Evolutionary conservation across 805 yeast species (phyloP), one percentile per base, ranked within the genome.

Genomic region (Candida koratica): DNA sequence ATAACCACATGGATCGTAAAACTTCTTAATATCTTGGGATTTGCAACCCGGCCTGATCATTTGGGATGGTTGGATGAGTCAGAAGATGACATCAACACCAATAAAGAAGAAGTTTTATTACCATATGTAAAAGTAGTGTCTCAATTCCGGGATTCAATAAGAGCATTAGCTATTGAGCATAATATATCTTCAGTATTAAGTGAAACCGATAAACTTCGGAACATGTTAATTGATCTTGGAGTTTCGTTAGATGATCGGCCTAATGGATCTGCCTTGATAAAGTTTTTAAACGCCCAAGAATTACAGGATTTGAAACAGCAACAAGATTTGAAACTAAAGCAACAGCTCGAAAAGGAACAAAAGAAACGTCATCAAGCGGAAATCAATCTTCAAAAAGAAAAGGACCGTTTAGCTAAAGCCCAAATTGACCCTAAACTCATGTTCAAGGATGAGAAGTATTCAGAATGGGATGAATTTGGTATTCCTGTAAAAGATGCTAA

Each of bases 171-270:
- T 3, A 87, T 87, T 44, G 64, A 57, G 24, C 77, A 75, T 8
- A 70, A 69, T 36, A 48, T 61, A 5, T 73, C 68, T 12, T 65
- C 56, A 27, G 71, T 87, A 39, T 67, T 93, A 31, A 62, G 67
- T n/a, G 77, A 84, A 4, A 74, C 88, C 39, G 98, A 93, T 58
- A 58, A 66, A 5, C 58, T 93, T 15, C 76, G 98, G 50, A 60
- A 72, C 12, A 93, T 83, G 25, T 63, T 93, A 47, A 64, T 87
- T 41, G 71, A 77, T 17, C 64, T 88, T 43, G 93, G 94, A 18
- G 82, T 93, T 27, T 78, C 94, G 1, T 67, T 93, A 37, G 97
- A 90, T 56, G 98, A 93, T 60, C 78, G 97, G 51, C 70, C 79
- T 5, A 82, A 73, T 41, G 88, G 81, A 3, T 72, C 79, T n/a